Percentiles rank a stretch among this genome's conserved stretches.
Conservation (phyloP, 2,329 filamentous ascomycete genomes). For the Zymoseptoria tritici region DNA sequence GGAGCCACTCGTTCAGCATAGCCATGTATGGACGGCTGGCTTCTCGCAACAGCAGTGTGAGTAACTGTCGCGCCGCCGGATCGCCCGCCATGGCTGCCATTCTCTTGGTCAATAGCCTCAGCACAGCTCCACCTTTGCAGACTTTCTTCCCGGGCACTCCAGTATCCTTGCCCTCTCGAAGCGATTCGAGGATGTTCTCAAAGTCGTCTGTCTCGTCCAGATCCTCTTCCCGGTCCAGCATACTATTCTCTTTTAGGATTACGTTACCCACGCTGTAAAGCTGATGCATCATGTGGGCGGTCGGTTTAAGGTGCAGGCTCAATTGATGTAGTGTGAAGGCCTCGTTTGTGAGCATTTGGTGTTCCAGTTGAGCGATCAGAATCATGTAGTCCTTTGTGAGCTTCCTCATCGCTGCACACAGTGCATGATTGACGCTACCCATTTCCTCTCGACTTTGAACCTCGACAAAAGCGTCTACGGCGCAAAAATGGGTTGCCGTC, state of each 20-base stretch:
- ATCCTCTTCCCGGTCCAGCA: constrained; percentile 68
- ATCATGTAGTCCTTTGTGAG: constrained; percentile 89
- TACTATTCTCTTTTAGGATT: constrained; percentile 76
- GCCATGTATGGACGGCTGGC: constrained; percentile 91
- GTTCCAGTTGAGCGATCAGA: constrained; percentile 86
- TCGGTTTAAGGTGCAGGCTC: constrained; percentile 84
- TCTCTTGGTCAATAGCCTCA: constrained; percentile 76
- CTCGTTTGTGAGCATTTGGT: constrained; percentile 80
- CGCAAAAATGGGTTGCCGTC: constrained; percentile 88
- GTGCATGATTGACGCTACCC: constrained; percentile 87
- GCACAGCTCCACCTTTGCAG: constrained; percentile 93
- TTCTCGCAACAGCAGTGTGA: constrained; percentile 77
- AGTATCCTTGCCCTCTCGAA: constrained; percentile 79
- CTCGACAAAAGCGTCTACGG: constrained; percentile 86
- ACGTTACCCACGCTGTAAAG: constrained; percentile 83
- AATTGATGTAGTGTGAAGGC: constrained; percentile 89
- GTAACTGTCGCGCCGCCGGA: constrained; percentile 71
- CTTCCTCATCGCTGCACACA: constrained; percentile 91
- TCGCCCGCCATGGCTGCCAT: constrained; percentile 89
- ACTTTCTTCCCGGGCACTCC: constrained; percentile 81
- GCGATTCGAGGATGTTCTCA: constrained; percentile 84
- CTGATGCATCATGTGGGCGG: constrained; percentile 83
- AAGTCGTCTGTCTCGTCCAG: constrained; percentile 68
- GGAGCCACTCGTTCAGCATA: constrained; percentile 98
- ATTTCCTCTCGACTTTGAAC: constrained; percentile 90